These are phyloP conservation scores for Polygonum aviculare DNA, from an alignment of 148 eudicot genomes.

Conservation along the genomic window DNA sequence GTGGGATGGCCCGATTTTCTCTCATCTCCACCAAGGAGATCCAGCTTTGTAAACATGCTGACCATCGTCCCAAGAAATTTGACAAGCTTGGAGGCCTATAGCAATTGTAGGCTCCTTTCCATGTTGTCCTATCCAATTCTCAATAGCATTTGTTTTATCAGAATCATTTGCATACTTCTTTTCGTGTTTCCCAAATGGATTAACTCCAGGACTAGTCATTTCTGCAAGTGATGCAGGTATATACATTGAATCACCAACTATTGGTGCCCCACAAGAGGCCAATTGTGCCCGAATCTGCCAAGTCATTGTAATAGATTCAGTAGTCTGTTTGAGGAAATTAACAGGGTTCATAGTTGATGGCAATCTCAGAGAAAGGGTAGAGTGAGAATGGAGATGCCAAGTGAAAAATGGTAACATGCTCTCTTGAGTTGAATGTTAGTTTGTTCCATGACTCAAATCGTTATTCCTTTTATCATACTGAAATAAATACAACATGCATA, in stretches of 20 bases:
- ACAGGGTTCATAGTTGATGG: neutral
- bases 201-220: constrained; percentile 44
- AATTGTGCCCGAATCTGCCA: constrained; percentile 88
- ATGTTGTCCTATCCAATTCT: constrained; percentile 64
- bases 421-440: neutral
- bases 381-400: neutral
- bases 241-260: constrained; percentile 94
- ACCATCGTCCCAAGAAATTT: constrained; percentile 91
- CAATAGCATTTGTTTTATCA: constrained; percentile 36
- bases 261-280: constrained; percentile 85
- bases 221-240: constrained; percentile 83
- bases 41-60: constrained; percentile 68
- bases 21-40: constrained; percentile 95
- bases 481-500: neutral
- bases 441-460: neutral
- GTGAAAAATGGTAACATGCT: neutral
- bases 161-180: constrained; percentile 33
- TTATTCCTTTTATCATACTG: neutral
- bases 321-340: neutral
- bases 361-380: neutral
- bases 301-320: neutral
- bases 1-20: neutral
- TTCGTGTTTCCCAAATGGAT: constrained; percentile 50
- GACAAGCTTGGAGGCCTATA: constrained; percentile 95
- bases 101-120: constrained; percentile 84